phyloP scores from a whole-genome alignment of 805 yeast genomes.

The Ogataea ramenticola region DNA sequence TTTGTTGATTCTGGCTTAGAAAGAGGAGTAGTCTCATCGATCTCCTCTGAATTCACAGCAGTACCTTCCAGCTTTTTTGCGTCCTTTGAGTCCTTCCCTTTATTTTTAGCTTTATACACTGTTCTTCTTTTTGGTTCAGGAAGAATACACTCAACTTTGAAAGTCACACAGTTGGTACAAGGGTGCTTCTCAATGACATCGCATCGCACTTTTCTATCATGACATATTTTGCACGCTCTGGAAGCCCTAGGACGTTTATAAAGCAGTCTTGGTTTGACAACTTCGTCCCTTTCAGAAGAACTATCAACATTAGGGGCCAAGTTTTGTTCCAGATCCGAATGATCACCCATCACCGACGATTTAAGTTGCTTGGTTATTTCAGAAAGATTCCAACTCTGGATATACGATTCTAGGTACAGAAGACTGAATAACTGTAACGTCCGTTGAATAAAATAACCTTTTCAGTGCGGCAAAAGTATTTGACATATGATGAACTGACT shows the following conservation, averaged over 20 bases:
- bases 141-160: slow-evolving; percentile 62
- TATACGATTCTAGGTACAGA: no score
- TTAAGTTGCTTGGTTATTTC: no score
- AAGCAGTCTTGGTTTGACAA: background rate
- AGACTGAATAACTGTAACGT: no score
- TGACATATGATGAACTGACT: no score
- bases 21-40: no score
- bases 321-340: no score
- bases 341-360: no score
- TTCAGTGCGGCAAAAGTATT: no score
- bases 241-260: slow-evolving; percentile 52
- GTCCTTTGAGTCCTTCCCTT: background rate
- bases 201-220: slow-evolving; percentile 74
- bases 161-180: slow-evolving; percentile 65
- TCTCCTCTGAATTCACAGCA: background rate
- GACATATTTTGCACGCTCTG: slow-evolving; percentile 72
- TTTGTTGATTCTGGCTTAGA: no score
- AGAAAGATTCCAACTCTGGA: no score
- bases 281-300: background rate
- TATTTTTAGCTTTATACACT: background rate
- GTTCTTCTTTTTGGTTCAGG: slow-evolving; percentile 30
- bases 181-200: slow-evolving; percentile 55
- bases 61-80: background rate
- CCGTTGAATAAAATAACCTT: no score
- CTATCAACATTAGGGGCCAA: no score